Evolutionary conservation across 345 rosid species (phyloP), one percentile per base, ranked within the genome.

Genomic region (Euphorbia peplus): DNA sequence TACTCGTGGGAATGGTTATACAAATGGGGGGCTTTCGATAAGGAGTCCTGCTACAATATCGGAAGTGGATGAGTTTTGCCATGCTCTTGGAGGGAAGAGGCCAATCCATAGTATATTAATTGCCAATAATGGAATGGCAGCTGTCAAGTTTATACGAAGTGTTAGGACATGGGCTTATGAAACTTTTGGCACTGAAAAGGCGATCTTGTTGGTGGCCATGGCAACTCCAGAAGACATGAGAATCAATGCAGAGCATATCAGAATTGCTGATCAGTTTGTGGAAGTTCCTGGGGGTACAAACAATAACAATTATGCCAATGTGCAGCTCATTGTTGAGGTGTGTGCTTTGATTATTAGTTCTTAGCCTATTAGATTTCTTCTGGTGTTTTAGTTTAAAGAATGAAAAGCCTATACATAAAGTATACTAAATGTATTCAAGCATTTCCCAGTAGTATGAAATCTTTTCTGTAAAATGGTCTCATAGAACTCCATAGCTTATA

Each of bases 221-320:
- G 99, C 99, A 15, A 95, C 99, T 26, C 98, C 99, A 19, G 99
- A 95, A 74, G 99, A 95, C 85, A 95, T 95, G 99, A 85, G 96
- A 82, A 95, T 95, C 84, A 95, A 92, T 71, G 99, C 99, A 0
- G 99, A 95, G 75, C 99, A 95, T 73, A 92, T 92, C 75, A 80
- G 98, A 79, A 95, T 95, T 44, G 98, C 99, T 55, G 99, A 95
- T 85, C 98, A 90, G 77, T 95, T 95, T 83, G 99, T 95, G 14
- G 99, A 95, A 85, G 98, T 95, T 82, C 98, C 99, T 6, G 99
- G 99, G 41, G 99, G 99, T 75, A 95, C 98, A 12, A 95, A 95
- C 82, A 95, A 95, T 68, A 95, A 95, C 74, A 95, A 95, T 77
- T 95, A 95, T 82, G 99, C 98, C 70, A 95, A 95, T 68, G 99